Evolutionary conservation across 2,329 filamentous ascomycete species (phyloP), one percentile per base, ranked within the genome.

Genomic region (Teratosphaeria gauchensis): DNA sequence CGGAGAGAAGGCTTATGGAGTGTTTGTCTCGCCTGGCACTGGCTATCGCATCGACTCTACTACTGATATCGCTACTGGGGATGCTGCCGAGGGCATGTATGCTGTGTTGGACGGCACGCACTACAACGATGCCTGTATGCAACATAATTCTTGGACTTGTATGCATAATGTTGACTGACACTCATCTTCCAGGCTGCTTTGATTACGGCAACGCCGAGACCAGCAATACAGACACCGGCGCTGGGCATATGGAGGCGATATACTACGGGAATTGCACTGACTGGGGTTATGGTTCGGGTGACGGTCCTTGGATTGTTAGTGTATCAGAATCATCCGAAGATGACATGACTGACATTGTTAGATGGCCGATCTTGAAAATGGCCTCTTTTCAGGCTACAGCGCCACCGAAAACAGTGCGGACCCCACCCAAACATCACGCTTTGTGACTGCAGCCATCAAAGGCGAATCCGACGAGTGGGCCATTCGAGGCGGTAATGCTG

Each of bases 221-320:
- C 11, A 74, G 63, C 64, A 73, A 66, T 51, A 62, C 58, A 0
- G 73, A 75, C 56, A 79, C 82, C 0, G 84, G 84, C 3, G 78
- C 80, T 56, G 84, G 82, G n/a, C 83, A 86, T 65, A 87, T 87
- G 84, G 84, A 87, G 67, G 82, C 84, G 58, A 82, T 87, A 60
- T 87, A 87, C 76, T 87, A 77, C 64, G 84, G 84, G 1, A 72
- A 74, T 68, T 79, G 65, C 69, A 82, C 75, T 0, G 58, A 57
- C 61, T 85, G 82, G 81, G 84, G 84, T 16, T 70, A 69, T 9
- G 84, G 84, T 8, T 56, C 79, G 4, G 84, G 83, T 54, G 77
- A 63, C 52, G 84, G 84, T 24, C 56, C 56, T 11, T 58, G 56
- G 56, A 33, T 58, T 19, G 28, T 53, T 19, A n/a, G 42, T 19